Base-by-base conservation (phyloP, 768 basidiomycete genomes). In the Naganishia antarctica region DNA sequence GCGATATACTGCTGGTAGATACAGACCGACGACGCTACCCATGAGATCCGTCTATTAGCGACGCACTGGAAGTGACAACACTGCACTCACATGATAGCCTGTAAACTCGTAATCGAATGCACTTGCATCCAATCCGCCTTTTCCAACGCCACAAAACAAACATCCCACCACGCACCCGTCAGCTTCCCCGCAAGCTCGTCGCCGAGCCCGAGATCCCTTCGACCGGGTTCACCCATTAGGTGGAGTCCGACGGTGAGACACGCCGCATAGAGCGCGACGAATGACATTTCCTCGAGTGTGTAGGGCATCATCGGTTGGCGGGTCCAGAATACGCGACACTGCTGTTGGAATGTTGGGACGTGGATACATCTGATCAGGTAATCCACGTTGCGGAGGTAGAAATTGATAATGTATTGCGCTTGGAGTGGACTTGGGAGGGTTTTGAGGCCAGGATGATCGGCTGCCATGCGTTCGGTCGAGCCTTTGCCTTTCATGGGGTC, bases 91-190 rank as follows among this genome's bases (percentile, higher is more conserved):
- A 64, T 59, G n/a, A 64, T 40, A 15, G 63, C 45, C 34, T 64
- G 63, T 11, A 64, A 16, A 32, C 44, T 47, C 4, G 34, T 47
- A n/a, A 64, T 57, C 1, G 25, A 23, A 51, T 64, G 63, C 15
- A 46, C 53, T 45, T 64, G 63, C 53, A 64, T 40, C 63, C 63
- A 64, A 21, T 64, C 49, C 51, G 43, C 37, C 18, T 43, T 51
- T n/a, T 64, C 63, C 48, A 64, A 25, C 21, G 63, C 63, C n/a
- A 26, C 18, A 44, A 51, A 53, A 46, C 45, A 50, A 13, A 53
- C 23, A 1, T 63, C 62, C 62, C 62, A 63, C 62, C 62, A 63
- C 29, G 29, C 26, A 21, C 43, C 41, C 43, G 63, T 43, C 26
- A 64, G 40, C 34, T 37, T 34, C 4, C 23, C 60, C 2, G 40